Evolutionary conservation across 371 early-diverging fungal species (phyloP), one percentile per base, ranked within the genome.

Genomic region (Actinomortierella wolfii): DNA sequence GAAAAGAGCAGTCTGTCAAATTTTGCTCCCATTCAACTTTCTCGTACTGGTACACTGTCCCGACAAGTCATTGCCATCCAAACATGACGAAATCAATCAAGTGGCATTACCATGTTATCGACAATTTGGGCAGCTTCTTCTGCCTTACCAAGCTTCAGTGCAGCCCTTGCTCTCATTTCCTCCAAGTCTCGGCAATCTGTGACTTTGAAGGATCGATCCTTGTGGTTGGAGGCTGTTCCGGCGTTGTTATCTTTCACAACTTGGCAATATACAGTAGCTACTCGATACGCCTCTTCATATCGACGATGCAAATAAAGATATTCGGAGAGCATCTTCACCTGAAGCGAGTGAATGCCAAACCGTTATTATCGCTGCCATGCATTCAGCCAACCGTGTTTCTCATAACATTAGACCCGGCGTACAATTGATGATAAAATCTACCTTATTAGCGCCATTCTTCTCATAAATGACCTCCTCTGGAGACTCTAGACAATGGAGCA

Each of bases 281-380:
- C 53, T 2, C 62, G 60, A 43, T 62, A 67, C 0, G 74, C 74
- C 17, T 73, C 57, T 23, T 67, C 60, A 41, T 67, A 73, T 15
- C 52, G 67, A 34, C 48, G 67, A 0, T 67, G 54, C 67, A 73
- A 63, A 43, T 67, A 73, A 51, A 50, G 63, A 25, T 73, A 59
- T 29, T 73, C 74, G 2, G 74, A 67, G 9, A 53, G 55, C 74
- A 73, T 73, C 54, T 67, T 73, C 49, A 67, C 67, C 29, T 67
- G 7, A 34, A 34, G 11, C 34, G 11, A 34, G 11, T n/a, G n/a
- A n/a, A n/a, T n/a, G n/a, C n/a, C n/a, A n/a, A n/a, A n/a, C n/a
- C n/a, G n/a, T n/a, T n/a, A n/a, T n/a, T n/a, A n/a, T n/a, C n/a
- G n/a, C n/a, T n/a, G n/a, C n/a, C n/a, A n/a, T n/a, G n/a, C n/a